Evolutionary conservation across 805 yeast species (phyloP), one percentile per base, ranked within the genome.

Genomic region (Diddensiella caesifluorescens): DNA sequence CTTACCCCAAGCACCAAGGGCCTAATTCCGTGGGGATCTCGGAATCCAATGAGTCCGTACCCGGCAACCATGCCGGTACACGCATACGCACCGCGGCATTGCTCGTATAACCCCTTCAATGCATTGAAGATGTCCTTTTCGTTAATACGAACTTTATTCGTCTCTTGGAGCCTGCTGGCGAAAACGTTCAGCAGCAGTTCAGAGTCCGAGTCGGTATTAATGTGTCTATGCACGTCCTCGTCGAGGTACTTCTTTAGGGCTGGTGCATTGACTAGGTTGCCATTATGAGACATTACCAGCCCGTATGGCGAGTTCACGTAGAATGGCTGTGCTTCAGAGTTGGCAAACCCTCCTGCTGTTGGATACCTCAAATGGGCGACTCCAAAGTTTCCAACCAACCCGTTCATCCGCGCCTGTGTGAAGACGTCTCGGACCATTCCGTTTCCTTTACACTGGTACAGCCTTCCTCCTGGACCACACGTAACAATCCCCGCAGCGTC

Each of bases 401-500:
- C 85, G 38, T 67, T 57, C 75, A 90, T 76, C 59, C 97, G 76
- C 34, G 68, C 65, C 61, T 79, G 84, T 35, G 95, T 87, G 76
- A 92, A 92, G 26, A 92, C 98, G 59, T 92, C 98, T 56, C 94
- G 76, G 45, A 95, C 97, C 95, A 92, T 86, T 52, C 98, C 98
- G 63, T 88, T 90, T 56, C 98, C 98, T 68, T 92, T 92, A 65
- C 98, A 92, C 68, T 90, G 97, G 68, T 86, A 89, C 45, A 92
- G 75, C 46, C 98, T 75, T 50, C 97, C 98, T 48, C 90, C 79
- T 34, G 83, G 71, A 41, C 96, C 97, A 62, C 96, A 87, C 5
- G 98, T 92, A 19, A 87, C 92, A 42, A 92, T 90, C 50, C 98
- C 98, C n/a, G 97, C 96, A 7, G 98, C 98, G 63, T 92, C 98